Evolutionary conservation across 441 rosid species (phyloP), one percentile per base, ranked within the genome.

Genomic region (Syzygium syzygioides): DNA sequence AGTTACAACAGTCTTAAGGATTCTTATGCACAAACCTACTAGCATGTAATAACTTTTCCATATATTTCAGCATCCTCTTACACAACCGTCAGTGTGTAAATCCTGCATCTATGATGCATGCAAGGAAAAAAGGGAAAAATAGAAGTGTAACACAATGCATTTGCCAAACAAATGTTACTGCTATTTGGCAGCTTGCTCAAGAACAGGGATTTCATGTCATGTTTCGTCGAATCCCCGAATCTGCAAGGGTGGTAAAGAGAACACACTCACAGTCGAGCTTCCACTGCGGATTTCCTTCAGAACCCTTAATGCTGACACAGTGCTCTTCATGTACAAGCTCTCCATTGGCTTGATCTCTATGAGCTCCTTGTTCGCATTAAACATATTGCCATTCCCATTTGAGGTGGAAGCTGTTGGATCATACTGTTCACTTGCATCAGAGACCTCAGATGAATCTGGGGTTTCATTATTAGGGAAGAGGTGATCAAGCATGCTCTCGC

Each of bases 401-500:
- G 89, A 79, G 86, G 53, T 79, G 76, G 89, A 79, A 23, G 89
- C 68, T 5, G 85, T 80, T 4, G 18, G 85, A 45, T 85, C 68
- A 66, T 80, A 85, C 28, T 6, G 55, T 45, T 48, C 86, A 41
- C 41, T 37, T 23, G 52, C 83, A 37, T 23, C 17, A 76, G 52
- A 11, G 83, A 41, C 83, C 52, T 20, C 83, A 76, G 50, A 55
- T 32, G 66, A 34, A 55, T 8, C 66, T 59, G 7, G 53, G 87
- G 12, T 85, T 5, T 34, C 62, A 13, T 85, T 85, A 30, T 55
- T 53, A 4, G 87, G 86, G 66, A 85, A 93, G 86, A 94, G 94
- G 13, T 90, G 87, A 57, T 89, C 91, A 9, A 96, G 94, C 96
- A 96, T 93, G 26, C 93, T 90, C 84, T 95, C 96, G 4, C 96